A percentile compares a stretch with the other conserved stretches of the same genome.
Conservation (phyloP, 2,329 filamentous ascomycete species). For the Kalaharituber pfeilii region DNA sequence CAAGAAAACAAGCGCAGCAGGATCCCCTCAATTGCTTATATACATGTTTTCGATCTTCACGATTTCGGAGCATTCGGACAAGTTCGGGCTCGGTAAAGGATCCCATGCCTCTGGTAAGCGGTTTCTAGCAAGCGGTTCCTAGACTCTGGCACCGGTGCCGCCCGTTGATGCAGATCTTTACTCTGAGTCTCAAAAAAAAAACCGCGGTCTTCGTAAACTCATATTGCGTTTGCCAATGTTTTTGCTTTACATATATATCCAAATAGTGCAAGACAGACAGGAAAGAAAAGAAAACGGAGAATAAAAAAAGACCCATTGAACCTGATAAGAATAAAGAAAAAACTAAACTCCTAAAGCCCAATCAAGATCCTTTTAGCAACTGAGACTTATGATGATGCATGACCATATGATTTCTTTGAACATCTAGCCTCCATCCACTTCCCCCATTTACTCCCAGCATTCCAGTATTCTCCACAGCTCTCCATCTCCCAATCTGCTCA, state of each 20-base stretch:
- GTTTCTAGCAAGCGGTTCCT: too few species aligned
- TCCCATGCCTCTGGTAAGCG: too few species aligned
- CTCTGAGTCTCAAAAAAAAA: too few species aligned
- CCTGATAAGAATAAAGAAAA: constrained; percentile 13
- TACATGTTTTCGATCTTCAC: too few species aligned
- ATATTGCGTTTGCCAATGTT: background rate
- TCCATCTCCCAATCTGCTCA: background rate
- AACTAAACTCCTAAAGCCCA: constrained; percentile 11
- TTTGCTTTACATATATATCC: background rate
- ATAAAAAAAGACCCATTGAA: constrained; percentile 12
- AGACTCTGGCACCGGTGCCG: too few species aligned
- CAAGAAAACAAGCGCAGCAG: too few species aligned
- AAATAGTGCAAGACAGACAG: background rate
- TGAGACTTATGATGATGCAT: constrained; percentile 14
- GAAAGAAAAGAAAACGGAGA: constrained; percentile 2
- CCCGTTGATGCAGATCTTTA: too few species aligned
- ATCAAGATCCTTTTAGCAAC: constrained; percentile 15
- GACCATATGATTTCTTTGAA: constrained; percentile 21
- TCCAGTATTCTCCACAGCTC: constrained; percentile 14
- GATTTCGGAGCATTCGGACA: too few species aligned
- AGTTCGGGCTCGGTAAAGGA: too few species aligned
- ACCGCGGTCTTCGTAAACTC: too few species aligned
- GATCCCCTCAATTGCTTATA: too few species aligned
- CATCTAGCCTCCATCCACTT: constrained; percentile 8
- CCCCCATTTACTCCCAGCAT: constrained; percentile 16